These are phyloP conservation scores for Malbranchea zuffiana DNA, from an alignment of 2,329 filamentous ascomycete species.

Conservation along the genomic window DNA sequence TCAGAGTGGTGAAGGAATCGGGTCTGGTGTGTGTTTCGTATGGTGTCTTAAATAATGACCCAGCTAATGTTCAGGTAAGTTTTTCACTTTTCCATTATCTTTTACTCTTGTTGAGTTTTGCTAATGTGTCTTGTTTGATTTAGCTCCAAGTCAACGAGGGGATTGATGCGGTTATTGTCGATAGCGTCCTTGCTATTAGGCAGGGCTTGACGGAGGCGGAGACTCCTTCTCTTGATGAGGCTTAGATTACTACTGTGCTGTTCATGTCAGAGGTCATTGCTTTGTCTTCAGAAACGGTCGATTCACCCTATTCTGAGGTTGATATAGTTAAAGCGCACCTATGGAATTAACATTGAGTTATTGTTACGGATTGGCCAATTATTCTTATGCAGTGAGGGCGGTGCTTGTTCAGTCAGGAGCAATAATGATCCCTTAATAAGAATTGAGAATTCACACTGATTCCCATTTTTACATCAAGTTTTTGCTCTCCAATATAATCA, in stretches of 20 bases:
- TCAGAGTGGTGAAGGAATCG: conserved; percentile 86
- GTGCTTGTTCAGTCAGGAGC: too few species aligned
- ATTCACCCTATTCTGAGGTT: too few species aligned
- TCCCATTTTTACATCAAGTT: too few species aligned
- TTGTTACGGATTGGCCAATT: too few species aligned
- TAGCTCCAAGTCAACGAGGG: conserved; percentile 85
- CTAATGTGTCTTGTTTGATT: conserved; percentile 5
- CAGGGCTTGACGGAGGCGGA: conserved; percentile 60
- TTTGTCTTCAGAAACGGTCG: too few species aligned
- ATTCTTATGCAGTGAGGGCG: too few species aligned
- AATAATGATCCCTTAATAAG: too few species aligned
- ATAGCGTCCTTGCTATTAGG: conserved; percentile 83
- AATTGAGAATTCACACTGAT: too few species aligned
- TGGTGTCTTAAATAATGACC: conserved; percentile 80
- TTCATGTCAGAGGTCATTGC: too few species aligned
- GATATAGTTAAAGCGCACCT: too few species aligned
- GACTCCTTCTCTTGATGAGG: conserved; percentile 4
- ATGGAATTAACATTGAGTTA: too few species aligned
- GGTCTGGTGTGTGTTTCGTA: conserved; percentile 93
- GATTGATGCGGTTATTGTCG: conserved; percentile 95
- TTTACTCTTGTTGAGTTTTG: conserved; percentile 9
- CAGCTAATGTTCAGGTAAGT: conserved; percentile 70
- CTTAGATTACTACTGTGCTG: not conserved
- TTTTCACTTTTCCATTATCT: not conserved
- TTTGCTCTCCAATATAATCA: too few species aligned